These are phyloP conservation scores for Macrophomina phaseolina DNA, from an alignment of 2,329 filamentous ascomycete genomes.

Conservation along the genomic window DNA sequence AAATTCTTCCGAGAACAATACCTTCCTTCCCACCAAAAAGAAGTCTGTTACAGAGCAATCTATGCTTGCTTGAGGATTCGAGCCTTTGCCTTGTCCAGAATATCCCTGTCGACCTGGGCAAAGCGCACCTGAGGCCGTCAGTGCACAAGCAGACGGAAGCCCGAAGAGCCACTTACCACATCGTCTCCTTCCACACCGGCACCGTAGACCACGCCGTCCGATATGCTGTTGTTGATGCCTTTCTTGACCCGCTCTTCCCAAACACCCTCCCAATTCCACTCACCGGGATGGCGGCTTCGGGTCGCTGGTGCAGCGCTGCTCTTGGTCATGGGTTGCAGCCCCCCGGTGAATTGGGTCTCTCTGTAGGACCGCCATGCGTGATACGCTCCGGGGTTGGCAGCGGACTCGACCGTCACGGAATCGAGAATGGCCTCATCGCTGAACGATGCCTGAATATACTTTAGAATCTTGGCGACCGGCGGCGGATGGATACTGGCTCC, in stretches of 20 bases:
- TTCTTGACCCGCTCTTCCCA: conserved; percentile 90
- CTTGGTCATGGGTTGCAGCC: conserved; percentile 21
- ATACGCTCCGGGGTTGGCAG: conserved; percentile 90
- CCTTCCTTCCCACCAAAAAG: conserved; percentile 1
- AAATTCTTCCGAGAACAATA: conserved; percentile 32
- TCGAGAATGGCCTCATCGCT: conserved; percentile 79
- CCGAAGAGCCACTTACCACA: conserved; percentile 58
- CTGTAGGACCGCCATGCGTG: conserved; percentile 86
- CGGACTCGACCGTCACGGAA: conserved; percentile 76
- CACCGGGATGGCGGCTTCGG: conserved; percentile 69
- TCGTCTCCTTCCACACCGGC: conserved; percentile 68
- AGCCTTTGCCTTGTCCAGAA: conserved; percentile 39
- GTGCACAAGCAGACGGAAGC: too few relatives aligned
- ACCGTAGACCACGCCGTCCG: conserved; percentile 81
- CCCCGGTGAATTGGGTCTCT: conserved; percentile 23
- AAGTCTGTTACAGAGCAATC: neutral
- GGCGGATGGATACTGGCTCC: conserved; percentile 28
- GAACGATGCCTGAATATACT: conserved; percentile 84
- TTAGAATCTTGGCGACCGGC: conserved; percentile 64
- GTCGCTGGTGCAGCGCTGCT: conserved; percentile 39
- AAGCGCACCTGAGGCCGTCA: conserved; percentile 44
- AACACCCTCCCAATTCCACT: conserved; percentile 98
- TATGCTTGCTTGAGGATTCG: conserved; percentile 18
- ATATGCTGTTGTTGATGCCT: conserved; percentile 76
- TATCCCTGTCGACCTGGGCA: conserved; percentile 42